A percentile compares a stretch with the other conserved stretches of the same genome.
phyloP scores from a whole-genome alignment of 2,329 filamentous ascomycete species.

The Colletotrichum australisinense region DNA sequence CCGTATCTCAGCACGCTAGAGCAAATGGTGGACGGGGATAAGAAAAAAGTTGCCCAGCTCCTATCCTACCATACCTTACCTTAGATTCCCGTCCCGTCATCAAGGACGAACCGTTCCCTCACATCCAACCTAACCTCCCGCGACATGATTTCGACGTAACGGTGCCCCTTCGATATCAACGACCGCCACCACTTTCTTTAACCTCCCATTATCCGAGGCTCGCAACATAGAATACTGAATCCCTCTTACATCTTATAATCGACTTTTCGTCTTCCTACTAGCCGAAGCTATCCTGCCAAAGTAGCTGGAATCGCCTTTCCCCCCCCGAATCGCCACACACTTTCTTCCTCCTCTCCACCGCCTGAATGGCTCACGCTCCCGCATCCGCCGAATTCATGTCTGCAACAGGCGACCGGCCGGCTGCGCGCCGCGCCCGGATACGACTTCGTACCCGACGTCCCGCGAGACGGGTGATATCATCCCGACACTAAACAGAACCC shows the following conservation, averaged over 20 bases:
- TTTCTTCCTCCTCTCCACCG: background rate
- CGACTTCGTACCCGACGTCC: slow-evolving; percentile 49
- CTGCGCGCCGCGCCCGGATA: slow-evolving; percentile 26
- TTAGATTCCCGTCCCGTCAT: background rate
- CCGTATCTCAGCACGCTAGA: background rate
- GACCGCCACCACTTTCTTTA: background rate
- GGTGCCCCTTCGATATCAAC: background rate
- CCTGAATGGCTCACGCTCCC: slow-evolving; percentile 47
- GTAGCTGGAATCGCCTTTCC: background rate
- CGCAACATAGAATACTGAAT: background rate
- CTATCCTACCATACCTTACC: background rate
- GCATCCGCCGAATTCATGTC: slow-evolving; percentile 42
- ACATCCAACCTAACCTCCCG: background rate
- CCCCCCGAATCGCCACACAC: background rate
- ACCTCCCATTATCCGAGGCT: background rate
- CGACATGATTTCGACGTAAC: slow-evolving; percentile 22
- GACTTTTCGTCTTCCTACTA: background rate
- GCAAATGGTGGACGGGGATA: slow-evolving; percentile 1
- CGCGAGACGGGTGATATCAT: slow-evolving; percentile 70
- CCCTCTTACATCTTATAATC: background rate
- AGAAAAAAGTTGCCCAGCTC: slow-evolving; percentile 29
- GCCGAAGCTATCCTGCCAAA: background rate
- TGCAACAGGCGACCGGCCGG: slow-evolving; percentile 44
- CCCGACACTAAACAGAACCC: slow-evolving; percentile 50
- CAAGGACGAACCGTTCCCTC: slow-evolving; percentile 13